Conservation (phyloP, 306 rosid genomes). For the Hippophae tibetana region DNA sequence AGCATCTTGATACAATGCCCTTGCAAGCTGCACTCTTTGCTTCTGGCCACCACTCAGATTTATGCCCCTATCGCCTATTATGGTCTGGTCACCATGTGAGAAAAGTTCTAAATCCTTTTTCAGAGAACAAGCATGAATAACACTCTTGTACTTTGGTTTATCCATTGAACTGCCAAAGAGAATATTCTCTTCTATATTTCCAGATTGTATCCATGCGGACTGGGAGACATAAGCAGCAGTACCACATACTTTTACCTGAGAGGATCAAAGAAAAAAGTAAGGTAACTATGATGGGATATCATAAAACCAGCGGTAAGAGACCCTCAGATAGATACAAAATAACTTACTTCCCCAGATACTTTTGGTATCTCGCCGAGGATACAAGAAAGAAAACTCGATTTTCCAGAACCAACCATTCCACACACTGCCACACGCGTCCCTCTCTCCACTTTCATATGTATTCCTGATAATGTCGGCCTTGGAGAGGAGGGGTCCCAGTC, state of each 20-base stretch:
- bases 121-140: slow-evolving; percentile 76
- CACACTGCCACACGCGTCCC: slow-evolving; percentile 96
- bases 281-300: slow-evolving; percentile 3
- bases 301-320: slow-evolving; percentile 14
- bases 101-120: slow-evolving; percentile 82
- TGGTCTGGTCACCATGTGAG: slow-evolving; percentile 89
- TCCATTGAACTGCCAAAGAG: slow-evolving; percentile 81
- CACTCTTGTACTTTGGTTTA: slow-evolving; percentile 93
- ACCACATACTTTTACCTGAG: slow-evolving; percentile 81
- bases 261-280: slow-evolving; percentile 18
- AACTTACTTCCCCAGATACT: slow-evolving; percentile 86
- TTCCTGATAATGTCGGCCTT: slow-evolving; percentile 71
- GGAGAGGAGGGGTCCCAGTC: slow-evolving; percentile 71
- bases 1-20: slow-evolving; percentile 91
- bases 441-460: slow-evolving; percentile 65
- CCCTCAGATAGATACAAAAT: slow-evolving; percentile 9
- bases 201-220: slow-evolving; percentile 93
- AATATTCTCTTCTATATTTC: slow-evolving; percentile 86
- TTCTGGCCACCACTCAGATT: slow-evolving; percentile 95
- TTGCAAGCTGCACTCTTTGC: slow-evolving; percentile 92
- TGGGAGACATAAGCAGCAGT: slow-evolving; percentile 84
- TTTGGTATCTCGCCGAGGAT: slow-evolving; percentile 95
- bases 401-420: slow-evolving; percentile 93
- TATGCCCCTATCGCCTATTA: slow-evolving; percentile 93
- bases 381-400: slow-evolving; percentile 92